Evolutionary conservation across 2,329 filamentous ascomycete species (phyloP), one percentile per base, ranked within the genome.

Genomic region (Onygenales sp.): DNA sequence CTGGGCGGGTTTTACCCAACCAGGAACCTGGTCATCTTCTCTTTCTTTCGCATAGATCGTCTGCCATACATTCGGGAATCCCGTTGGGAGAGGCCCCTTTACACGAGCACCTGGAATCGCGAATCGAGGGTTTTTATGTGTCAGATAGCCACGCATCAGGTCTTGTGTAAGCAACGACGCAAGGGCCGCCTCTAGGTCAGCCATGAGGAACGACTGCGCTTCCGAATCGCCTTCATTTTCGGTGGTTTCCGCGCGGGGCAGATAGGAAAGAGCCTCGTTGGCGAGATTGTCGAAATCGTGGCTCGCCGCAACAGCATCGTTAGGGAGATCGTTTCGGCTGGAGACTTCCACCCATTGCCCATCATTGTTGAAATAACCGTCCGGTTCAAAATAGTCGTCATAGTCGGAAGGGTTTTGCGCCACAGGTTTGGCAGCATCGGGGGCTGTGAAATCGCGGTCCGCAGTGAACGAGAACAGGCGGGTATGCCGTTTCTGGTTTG

Each of bases 131-230:
- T 84, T 83, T 31, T 80, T 80, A 63, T 94, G 89, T 13, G 87
- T 87, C 32, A 96, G 79, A 64, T 91, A 96, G 1, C 91, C 92
- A 60, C 85, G 83, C 65, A 96, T 76, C 27, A 95, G 74, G 0
- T 87, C 88, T 68, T 95, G 88, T 49, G 86, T 82, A 17, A 94
- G 80, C 10, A 96, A 78, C 9, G 84, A 85, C 0, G 87, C 82
- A 10, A 94, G 78, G 48, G 88, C 83, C 44, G 83, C 83, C 69
- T 95, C 89, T n/a, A 94, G 76, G 60, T 89, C 85, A 11, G 60
- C 63, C 63, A 72, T 66, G 49, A 72, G 81, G 77, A 36, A 84
- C 74, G 57, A 71, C 51, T 60, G 59, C 13, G 57, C 58, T 14
- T 63, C 55, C 13, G 43, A 9, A 10, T 62, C 55, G 17, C 39